Conservation (phyloP, 2,329 filamentous ascomycete species). For the Aspergillus sp. region DNA sequence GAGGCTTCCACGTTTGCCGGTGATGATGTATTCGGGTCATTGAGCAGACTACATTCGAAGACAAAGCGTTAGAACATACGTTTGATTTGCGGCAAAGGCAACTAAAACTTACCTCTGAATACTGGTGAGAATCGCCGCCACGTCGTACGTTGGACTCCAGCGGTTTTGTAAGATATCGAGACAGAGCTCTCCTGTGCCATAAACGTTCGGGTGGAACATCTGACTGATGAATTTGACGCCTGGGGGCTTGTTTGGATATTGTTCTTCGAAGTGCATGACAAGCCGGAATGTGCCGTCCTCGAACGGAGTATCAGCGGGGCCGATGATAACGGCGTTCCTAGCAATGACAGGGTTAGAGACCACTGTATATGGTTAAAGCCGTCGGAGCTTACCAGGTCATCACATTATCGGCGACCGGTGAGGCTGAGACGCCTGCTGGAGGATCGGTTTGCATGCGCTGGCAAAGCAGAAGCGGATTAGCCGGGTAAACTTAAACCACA, state of each 20-base stretch:
- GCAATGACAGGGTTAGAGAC: background rate
- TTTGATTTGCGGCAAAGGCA: background rate
- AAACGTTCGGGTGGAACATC: conserved; percentile 99
- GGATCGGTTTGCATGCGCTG: conserved; percentile 99
- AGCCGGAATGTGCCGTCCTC: conserved; percentile 97
- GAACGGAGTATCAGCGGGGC: conserved; percentile 93
- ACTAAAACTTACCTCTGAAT: conserved; percentile 75
- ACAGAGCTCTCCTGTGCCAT: conserved; percentile 93
- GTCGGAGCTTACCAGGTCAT: conserved; percentile 37
- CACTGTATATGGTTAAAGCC: background rate
- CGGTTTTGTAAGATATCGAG: conserved; percentile 96
- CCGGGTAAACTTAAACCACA: conserved; percentile 11
- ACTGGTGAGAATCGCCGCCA: conserved; percentile 93
- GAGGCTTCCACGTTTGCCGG: conserved; percentile 97
- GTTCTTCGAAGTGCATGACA: conserved; percentile 98
- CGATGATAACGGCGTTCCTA: conserved; percentile 98
- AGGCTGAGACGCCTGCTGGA: conserved; percentile 93
- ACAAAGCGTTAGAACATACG: background rate
- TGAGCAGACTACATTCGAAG: conserved; percentile 69
- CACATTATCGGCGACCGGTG: conserved; percentile 69
- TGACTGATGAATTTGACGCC: conserved; percentile 98
- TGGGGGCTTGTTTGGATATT: conserved; percentile 97
- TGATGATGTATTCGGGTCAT: conserved; percentile 97
- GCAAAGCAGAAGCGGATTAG: conserved; percentile 12
- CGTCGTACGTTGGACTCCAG: conserved; percentile 98